Conservation (phyloP, 345 rosid genomes). For the Draba incana region DNA sequence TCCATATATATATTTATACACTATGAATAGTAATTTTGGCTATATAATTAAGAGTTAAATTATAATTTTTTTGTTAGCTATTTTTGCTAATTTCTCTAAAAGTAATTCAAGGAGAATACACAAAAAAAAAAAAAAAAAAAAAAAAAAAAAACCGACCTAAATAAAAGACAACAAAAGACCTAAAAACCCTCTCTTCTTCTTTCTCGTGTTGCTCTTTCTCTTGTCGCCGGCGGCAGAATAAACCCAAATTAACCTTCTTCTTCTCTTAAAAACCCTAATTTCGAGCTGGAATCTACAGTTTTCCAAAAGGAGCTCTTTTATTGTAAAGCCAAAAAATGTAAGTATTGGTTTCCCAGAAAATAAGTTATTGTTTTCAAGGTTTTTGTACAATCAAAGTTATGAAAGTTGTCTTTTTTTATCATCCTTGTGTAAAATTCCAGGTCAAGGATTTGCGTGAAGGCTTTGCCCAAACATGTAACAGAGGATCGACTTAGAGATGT, state of each 20-base stretch:
- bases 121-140: too few species aligned
- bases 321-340: slow-evolving; percentile 29
- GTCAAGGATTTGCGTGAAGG: slow-evolving; percentile 90
- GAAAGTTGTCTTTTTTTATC: not conserved
- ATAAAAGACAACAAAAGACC: too few species aligned
- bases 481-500: slow-evolving; percentile 70
- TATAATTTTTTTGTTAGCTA: too few species aligned
- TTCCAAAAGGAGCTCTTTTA: slow-evolving; percentile 17
- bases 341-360: slow-evolving; percentile 7
- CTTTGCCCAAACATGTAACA: slow-evolving; percentile 63
- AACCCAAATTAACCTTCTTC: not conserved
- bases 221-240: too few species aligned
- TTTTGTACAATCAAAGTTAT: not conserved
- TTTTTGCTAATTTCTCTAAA: too few species aligned
- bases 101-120: too few species aligned
- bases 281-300: not conserved
- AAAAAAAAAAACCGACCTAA: too few species aligned
- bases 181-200: too few species aligned
- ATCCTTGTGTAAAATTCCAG: slow-evolving; percentile 30
- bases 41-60: too few species aligned
- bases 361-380: not conserved
- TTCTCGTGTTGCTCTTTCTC: too few species aligned
- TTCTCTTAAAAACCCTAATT: slow-evolving; percentile 1
- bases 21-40: too few species aligned
- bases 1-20: too few species aligned